Conservation (phyloP, 495 filamentous ascomycete genomes). For the Gamarada debralockiae region DNA sequence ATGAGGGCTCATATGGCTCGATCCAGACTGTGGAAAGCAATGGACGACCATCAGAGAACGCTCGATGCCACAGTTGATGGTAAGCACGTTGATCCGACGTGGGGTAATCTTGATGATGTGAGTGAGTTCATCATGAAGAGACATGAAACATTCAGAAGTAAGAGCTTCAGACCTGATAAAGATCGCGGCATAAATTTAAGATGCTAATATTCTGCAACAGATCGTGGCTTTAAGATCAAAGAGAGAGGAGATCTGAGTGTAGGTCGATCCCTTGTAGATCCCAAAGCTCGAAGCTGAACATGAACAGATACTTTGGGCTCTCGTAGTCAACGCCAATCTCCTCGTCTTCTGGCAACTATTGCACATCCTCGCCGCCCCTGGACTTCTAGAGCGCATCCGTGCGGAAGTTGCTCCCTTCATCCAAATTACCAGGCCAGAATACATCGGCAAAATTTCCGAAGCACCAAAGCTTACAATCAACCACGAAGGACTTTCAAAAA, state of each 20-base stretch:
- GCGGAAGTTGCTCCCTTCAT: constrained; percentile 48
- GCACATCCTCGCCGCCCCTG: constrained; percentile 44
- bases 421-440: constrained; percentile 37
- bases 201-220: constrained; percentile 4
- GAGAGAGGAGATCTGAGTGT: constrained; percentile 23
- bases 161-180: background rate
- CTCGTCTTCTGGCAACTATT: constrained; percentile 54
- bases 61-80: constrained; percentile 43
- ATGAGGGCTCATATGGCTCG: constrained; percentile 50
- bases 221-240: constrained; percentile 13
- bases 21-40: constrained; percentile 40
- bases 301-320: constrained; percentile 44
- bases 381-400: constrained; percentile 43
- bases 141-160: constrained; percentile 25
- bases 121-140: constrained; percentile 43
- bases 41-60: constrained; percentile 47
- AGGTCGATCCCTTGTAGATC: background rate
- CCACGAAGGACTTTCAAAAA: constrained; percentile 36
- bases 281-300: background rate
- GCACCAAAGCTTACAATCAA: constrained; percentile 47
- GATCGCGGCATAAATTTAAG: too few relatives aligned
- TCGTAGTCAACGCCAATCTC: constrained; percentile 47
- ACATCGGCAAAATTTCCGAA: constrained; percentile 51
- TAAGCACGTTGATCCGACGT: constrained; percentile 35
- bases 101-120: constrained; percentile 52